Base-by-base conservation (phyloP, 805 yeast species). In the Wickerhamomyces chambardii region DNA sequence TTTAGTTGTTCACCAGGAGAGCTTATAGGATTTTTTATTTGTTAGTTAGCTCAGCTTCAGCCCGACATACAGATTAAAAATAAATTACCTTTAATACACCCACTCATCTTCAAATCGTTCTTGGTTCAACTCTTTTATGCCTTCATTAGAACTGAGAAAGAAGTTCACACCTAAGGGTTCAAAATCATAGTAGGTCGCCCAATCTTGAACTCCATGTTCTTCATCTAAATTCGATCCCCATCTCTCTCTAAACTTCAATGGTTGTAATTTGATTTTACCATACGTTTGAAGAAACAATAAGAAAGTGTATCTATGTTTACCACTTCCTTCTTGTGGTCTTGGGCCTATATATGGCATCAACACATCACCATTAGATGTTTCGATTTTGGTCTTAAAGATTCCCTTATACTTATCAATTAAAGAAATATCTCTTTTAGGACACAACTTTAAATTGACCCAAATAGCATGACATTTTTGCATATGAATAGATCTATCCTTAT, bases 111-210 rank as follows among this genome's bases (percentile, higher is more conserved):
- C n/a, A n/a, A n/a, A n/a, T n/a, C n/a, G n/a, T 28, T 16, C 12
- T 26, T 26, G 5, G 17, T 11, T 10, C 17, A 7, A 17, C 15
- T 32, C 30, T 17, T 18, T 10, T 19, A 19, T 8, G 7, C 22
- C 50, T 25, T 46, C 47, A 25, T 46, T 40, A 12, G 46, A 35
- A 8, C 47, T 36, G 6, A 16, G 29, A 34, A 45, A 47, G 34
- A 37, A 47, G 35, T 49, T 47, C 5, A 41, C 36, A 11, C 41
- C 50, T 14, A 47, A 29, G 2, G 47, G 48, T 31, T 45, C 44
- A 17, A 47, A 25, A 2, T 36, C 38, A 28, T 46, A 49, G 27
- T 42, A 36, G 12, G 25, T 32, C 3, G 48, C 48, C 52, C 51
- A 49, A 24, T 41, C 43, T 15, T 41, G 34, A n/a, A 45, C 33